These are phyloP conservation scores for Penicillium egyptiacum DNA, from an alignment of 495 filamentous ascomycete genomes.

Conservation along the genomic window DNA sequence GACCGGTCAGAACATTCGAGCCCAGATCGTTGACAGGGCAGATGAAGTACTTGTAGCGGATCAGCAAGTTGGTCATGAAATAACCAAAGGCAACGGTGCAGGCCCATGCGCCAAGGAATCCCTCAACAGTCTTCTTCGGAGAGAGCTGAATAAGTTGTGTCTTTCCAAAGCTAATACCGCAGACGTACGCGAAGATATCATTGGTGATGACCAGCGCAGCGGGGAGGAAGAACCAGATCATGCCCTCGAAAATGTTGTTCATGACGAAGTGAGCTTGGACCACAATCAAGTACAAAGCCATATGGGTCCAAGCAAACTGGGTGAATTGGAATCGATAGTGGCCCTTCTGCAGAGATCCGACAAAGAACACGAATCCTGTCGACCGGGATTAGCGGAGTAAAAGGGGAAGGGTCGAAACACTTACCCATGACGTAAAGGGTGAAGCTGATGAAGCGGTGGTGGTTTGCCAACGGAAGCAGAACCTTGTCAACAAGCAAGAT, in stretches of 20 bases:
- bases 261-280: conserved; percentile 99
- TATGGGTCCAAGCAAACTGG: conserved; percentile 99
- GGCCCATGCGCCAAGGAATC: conserved; percentile 95
- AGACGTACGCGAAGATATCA: conserved; percentile 98
- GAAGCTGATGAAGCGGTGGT: conserved; percentile 99
- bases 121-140: conserved; percentile 99
- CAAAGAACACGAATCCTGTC: conserved; percentile 97
- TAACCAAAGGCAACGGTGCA: conserved; percentile 87
- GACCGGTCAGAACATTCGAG: conserved; percentile 85
- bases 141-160: conserved; percentile 98
- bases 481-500: conserved; percentile 94
- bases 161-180: conserved; percentile 93
- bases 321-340: conserved; percentile 98
- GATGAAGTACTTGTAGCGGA: conserved; percentile 95
- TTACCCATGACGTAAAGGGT: conserved; percentile 93
- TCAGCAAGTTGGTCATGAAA: conserved; percentile 80
- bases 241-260: conserved; percentile 99
- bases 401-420: conserved; percentile 22
- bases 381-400: conserved; percentile 12
- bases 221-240: conserved; percentile 99
- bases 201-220: conserved; percentile 95
- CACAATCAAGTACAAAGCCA: conserved; percentile 97
- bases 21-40: conserved; percentile 97
- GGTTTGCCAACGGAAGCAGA: conserved; percentile 87
- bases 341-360: conserved; percentile 89